Percentiles rank a stretch among this genome's conserved stretches.
phyloP scores from a whole-genome alignment of 73 alveolate genomes.

The Paraurostyla sp. region DNA sequence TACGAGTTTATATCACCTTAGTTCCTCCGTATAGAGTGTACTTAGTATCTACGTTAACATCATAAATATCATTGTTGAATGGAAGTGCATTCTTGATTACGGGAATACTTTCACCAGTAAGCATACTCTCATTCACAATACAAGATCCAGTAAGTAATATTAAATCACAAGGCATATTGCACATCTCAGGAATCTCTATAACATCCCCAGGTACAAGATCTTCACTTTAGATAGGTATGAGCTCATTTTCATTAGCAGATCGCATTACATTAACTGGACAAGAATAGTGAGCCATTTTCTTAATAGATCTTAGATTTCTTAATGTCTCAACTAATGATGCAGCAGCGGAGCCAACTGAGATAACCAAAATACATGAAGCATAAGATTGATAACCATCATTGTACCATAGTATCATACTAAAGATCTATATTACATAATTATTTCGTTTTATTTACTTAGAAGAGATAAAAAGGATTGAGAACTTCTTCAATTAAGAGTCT shows the following conservation, averaged over 20 bases:
- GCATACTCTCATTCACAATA: constrained; percentile 95
- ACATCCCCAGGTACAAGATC: constrained; percentile 97
- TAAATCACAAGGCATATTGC: constrained; percentile 93
- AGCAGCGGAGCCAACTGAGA: constrained; percentile 76
- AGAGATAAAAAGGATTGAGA: constrained; percentile 72
- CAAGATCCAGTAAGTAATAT: constrained; percentile 89
- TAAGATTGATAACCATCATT: constrained; percentile 79
- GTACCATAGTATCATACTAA: constrained; percentile 77
- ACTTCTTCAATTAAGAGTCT: constrained; percentile 74
- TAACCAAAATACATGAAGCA: constrained; percentile 65
- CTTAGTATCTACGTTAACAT: constrained; percentile 58
- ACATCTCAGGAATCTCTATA: constrained; percentile 71
- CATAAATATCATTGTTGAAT: constrained; percentile 45
- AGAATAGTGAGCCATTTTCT: constrained; percentile 89
- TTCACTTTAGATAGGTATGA: constrained; percentile 67
- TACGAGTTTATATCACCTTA: constrained; percentile 80
- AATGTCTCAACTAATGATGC: constrained; percentile 84
- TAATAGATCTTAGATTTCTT: constrained; percentile 80
- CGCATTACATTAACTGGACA: constrained; percentile 86
- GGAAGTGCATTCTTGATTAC: constrained; percentile 87
- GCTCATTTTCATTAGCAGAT: constrained; percentile 54
- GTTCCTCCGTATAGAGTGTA: constrained; percentile 86
- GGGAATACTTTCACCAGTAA: constrained; percentile 96
- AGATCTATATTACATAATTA: constrained; percentile 1
- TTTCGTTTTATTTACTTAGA: constrained; percentile 11